Conservation (phyloP, 345 rosid genomes). For the Eucalyptus pumila region DNA sequence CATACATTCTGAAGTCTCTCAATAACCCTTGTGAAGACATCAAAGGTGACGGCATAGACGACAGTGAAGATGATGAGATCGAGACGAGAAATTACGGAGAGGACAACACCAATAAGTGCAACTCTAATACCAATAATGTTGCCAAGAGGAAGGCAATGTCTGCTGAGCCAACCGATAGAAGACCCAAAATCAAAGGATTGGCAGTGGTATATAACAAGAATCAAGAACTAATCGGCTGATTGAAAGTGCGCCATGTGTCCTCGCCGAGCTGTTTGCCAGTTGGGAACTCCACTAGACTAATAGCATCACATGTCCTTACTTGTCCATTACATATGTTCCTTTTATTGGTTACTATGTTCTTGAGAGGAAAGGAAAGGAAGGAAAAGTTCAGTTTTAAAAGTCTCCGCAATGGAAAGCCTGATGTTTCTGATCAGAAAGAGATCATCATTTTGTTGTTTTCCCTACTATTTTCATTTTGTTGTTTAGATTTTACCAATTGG, state of each 20-base stretch:
- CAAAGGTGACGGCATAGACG: neutral
- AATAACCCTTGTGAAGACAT: neutral
- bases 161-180: constrained; percentile 11
- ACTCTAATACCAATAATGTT: neutral
- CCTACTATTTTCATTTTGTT: neutral
- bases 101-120: neutral
- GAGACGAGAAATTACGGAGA: neutral
- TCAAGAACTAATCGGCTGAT: neutral
- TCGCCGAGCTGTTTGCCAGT: neutral
- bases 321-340: neutral
- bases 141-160: constrained; percentile 29
- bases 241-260: neutral
- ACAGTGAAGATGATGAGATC: neutral
- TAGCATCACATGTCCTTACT: neutral
- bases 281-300: neutral
- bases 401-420: neutral
- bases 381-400: neutral
- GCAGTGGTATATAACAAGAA: constrained; percentile 4
- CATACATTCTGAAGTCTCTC: constrained; percentile 22
- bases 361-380: neutral
- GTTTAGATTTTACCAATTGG: neutral
- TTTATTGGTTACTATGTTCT: neutral
- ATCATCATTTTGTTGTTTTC: neutral
- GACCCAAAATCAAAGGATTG: constrained; percentile 21
- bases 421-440: neutral